A percentile compares a stretch with the other conserved stretches of the same genome.
These are phyloP conservation scores for Kernera saxatilis DNA, from an alignment of 345 rosid genomes.

Conservation along the genomic window DNA sequence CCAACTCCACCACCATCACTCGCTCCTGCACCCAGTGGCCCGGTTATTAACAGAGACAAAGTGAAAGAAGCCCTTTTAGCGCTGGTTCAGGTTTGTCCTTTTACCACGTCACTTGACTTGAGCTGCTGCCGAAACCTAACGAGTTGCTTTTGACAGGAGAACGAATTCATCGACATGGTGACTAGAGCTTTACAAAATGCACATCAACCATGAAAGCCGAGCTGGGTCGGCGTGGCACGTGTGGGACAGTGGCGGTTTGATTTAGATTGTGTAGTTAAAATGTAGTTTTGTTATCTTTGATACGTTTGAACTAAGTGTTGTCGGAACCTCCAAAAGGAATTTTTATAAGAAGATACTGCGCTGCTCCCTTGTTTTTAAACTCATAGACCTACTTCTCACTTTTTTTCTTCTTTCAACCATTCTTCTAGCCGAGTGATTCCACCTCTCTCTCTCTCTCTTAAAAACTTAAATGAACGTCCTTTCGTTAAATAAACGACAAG, in stretches of 20 bases:
- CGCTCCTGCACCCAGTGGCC: conserved; percentile 50
- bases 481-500: neutral
- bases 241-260: conserved; percentile 3
- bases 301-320: conserved; percentile 27
- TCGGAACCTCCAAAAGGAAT: neutral
- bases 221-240: neutral
- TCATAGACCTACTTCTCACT: neutral
- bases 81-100: conserved; percentile 69
- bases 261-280: conserved; percentile 24
- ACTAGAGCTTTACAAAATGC: conserved; percentile 63
- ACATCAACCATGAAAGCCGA: conserved; percentile 42
- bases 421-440: neutral
- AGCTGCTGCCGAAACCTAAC: neutral
- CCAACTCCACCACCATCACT: conserved; percentile 87
- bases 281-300: conserved; percentile 5
- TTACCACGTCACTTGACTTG: neutral
- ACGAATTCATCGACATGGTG: conserved; percentile 79
- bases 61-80: conserved; percentile 66
- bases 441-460: neutral
- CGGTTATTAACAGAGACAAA: conserved; percentile 60
- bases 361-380: neutral
- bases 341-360: conserved; percentile 8
- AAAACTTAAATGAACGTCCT: neutral
- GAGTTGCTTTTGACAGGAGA: conserved; percentile 41
- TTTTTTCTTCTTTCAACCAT: neutral